A percentile compares a stretch with the other conserved stretches of the same genome.
These are phyloP conservation scores for Fusarium secorum DNA, from an alignment of 2,329 filamentous ascomycete species.

Conservation along the genomic window DNA sequence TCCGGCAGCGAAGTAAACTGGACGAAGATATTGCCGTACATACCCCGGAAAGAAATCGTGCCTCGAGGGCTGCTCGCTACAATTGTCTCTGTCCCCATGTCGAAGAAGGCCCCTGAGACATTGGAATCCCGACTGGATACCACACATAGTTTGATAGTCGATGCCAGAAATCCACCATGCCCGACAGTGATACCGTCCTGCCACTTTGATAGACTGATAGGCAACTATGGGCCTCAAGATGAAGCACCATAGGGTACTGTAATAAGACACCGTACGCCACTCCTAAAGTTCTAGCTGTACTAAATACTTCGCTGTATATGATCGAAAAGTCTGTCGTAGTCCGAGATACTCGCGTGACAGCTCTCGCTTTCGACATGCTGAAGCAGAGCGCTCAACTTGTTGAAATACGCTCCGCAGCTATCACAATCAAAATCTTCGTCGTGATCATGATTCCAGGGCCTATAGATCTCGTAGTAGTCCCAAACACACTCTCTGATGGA, in stretches of 20 bases:
- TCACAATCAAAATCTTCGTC: slow-evolving; percentile 28
- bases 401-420: slow-evolving; percentile 15
- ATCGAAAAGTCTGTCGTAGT: fast-evolving
- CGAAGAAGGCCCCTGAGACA: not conserved
- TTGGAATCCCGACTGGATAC: not conserved
- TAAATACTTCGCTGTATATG: fast-evolving
- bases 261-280: not conserved
- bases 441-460: not conserved
- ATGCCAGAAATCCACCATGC: not conserved
- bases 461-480: slow-evolving; percentile 23
- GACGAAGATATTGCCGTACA: not conserved
- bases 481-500: slow-evolving; percentile 10
- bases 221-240: not conserved
- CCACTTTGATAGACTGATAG: not conserved
- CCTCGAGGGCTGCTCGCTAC: not conserved
- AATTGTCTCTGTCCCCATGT: not conserved
- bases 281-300: not conserved
- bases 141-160: not conserved
- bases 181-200: not conserved
- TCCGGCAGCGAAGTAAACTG: not conserved
- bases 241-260: not conserved
- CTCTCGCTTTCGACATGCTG: slow-evolving; percentile 39
- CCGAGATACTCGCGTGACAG: slow-evolving; percentile 5
- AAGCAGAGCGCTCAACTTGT: slow-evolving; percentile 29
- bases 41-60: not conserved